These are phyloP conservation scores for Guillardia theta DNA, from an alignment of 78 protist genomes.

Conservation along the genomic window DNA sequence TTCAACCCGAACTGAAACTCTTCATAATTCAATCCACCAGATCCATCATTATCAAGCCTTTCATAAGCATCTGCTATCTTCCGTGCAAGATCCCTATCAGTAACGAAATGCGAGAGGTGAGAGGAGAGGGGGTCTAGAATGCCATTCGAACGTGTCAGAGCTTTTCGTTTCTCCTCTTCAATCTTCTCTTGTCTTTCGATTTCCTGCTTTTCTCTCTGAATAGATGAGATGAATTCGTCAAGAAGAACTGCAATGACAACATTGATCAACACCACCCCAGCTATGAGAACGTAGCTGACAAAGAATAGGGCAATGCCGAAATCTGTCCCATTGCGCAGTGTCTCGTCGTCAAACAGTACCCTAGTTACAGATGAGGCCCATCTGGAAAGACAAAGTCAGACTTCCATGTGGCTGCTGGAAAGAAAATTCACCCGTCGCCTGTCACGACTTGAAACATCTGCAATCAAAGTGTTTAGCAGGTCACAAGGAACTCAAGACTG, in stretches of 20 bases:
- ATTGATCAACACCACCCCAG: neutral
- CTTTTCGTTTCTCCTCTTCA: neutral
- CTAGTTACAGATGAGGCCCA: too few relatives aligned
- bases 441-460: neutral
- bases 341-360: neutral
- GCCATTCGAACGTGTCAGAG: neutral
- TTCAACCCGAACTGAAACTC: neutral
- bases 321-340: neutral
- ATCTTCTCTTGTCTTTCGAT: neutral
- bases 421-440: neutral
- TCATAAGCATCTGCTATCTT: neutral
- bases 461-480: too few relatives aligned
- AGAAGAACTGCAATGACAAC: neutral
- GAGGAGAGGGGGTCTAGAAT: neutral
- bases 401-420: too few relatives aligned
- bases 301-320: neutral
- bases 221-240: neutral
- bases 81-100: neutral
- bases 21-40: neutral
- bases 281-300: neutral
- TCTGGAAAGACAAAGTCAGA: too few relatives aligned
- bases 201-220: neutral
- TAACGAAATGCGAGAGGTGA: neutral
- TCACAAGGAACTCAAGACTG: too few relatives aligned
- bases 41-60: neutral